phyloP scores from a whole-genome alignment of 331 rosid genomes.

The Phaseolus coccineus region DNA sequence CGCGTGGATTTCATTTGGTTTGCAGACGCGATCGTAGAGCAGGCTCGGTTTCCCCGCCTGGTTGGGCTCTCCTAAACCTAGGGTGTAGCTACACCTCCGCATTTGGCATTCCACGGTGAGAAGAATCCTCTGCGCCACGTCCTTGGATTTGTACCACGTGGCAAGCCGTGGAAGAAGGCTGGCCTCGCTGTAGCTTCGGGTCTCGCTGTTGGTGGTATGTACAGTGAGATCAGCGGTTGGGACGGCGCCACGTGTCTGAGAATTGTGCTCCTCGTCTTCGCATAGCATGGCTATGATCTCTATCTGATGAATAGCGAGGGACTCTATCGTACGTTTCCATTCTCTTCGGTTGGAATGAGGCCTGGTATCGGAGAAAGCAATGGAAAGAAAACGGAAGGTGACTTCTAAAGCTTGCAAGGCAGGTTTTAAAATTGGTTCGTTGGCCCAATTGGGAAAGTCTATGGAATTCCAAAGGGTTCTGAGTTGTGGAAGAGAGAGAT shows the following conservation, averaged over 20 bases:
- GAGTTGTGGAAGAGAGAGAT: slow-evolving; percentile 75
- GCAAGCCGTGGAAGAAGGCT: slow-evolving; percentile 80
- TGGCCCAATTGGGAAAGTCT: slow-evolving; percentile 71
- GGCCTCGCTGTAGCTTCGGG: slow-evolving; percentile 64
- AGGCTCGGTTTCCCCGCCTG: slow-evolving; percentile 68
- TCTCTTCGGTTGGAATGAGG: slow-evolving; percentile 75
- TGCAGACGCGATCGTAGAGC: slow-evolving; percentile 74
- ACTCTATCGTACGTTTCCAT: slow-evolving; percentile 70
- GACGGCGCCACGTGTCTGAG: slow-evolving; percentile 58
- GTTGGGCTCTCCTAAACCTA: slow-evolving; percentile 88
- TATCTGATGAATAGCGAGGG: slow-evolving; percentile 61
- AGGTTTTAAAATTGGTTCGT: slow-evolving; percentile 74
- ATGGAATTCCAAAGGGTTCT: slow-evolving; percentile 61
- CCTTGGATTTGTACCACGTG: slow-evolving; percentile 73
- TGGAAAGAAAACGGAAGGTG: slow-evolving; percentile 76
- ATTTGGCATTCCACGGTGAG: slow-evolving; percentile 77
- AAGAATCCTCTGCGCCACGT: slow-evolving; percentile 67
- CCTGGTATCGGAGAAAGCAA: slow-evolving; percentile 67
- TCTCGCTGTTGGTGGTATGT: slow-evolving; percentile 25
- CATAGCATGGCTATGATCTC: slow-evolving; percentile 70
- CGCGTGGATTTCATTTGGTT: slow-evolving; percentile 62
- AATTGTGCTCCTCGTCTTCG: slow-evolving; percentile 67
- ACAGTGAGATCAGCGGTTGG: slow-evolving; percentile 62
- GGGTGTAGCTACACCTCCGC: slow-evolving; percentile 72
- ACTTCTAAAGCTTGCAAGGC: slow-evolving; percentile 77